These are phyloP conservation scores for Ogataea zsoltii DNA, from an alignment of 805 yeast genomes.

Conservation along the genomic window DNA sequence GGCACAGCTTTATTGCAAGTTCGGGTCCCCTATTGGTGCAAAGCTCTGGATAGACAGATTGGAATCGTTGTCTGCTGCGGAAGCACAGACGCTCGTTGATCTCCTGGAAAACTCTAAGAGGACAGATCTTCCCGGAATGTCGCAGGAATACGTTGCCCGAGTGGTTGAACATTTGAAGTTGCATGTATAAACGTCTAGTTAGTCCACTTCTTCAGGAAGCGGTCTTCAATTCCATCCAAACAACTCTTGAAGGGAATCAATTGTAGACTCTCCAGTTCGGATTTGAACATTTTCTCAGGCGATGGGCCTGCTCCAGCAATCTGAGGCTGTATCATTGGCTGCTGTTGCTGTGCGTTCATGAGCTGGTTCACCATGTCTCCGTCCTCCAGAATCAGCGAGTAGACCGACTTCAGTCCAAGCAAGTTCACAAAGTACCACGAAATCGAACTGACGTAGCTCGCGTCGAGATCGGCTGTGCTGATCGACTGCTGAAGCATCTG, in stretches of 20 bases:
- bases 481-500: slow-evolving; percentile 90
- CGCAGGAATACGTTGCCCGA: slow-evolving; percentile 7
- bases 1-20: slow-evolving; percentile 21
- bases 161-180: slow-evolving; percentile 8
- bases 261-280: slow-evolving; percentile 68
- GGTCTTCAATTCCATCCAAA: slow-evolving; percentile 60
- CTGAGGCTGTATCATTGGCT: slow-evolving; percentile 31
- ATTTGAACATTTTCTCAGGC: slow-evolving; percentile 59
- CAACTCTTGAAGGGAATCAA: slow-evolving; percentile 47
- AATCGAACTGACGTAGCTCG: slow-evolving; percentile 87
- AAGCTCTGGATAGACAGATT: slow-evolving; percentile 21
- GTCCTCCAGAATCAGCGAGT: slow-evolving; percentile 65
- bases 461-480: slow-evolving; percentile 80
- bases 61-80: slow-evolving; percentile 5
- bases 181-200: slow-evolving; percentile 3
- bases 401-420: slow-evolving; percentile 79
- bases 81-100: slow-evolving; percentile 5
- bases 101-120: not conserved
- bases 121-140: slow-evolving; percentile 9
- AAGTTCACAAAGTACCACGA: slow-evolving; percentile 95
- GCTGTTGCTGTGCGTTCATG: slow-evolving; percentile 42
- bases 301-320: slow-evolving; percentile 61
- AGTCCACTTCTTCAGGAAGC: slow-evolving; percentile 40
- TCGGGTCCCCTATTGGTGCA: slow-evolving; percentile 29
- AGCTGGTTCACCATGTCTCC: slow-evolving; percentile 46